Evolutionary conservation across 78 protist genomes (phyloP), one percentile per base, ranked within the genome.

Genomic region (Capsaspora owczarzaki): DNA sequence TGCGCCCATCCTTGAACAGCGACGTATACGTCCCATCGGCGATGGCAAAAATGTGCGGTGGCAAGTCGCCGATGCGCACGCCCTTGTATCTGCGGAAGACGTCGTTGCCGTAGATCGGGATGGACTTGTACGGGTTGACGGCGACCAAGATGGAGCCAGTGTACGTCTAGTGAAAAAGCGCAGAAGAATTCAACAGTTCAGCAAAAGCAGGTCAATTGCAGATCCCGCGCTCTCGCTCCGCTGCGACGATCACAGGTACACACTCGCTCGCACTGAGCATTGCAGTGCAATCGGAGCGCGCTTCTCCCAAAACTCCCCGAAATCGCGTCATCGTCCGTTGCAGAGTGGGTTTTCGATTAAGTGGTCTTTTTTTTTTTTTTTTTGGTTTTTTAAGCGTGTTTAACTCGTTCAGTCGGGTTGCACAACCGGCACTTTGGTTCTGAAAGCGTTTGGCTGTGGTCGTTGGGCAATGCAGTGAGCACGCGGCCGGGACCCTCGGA

Each of bases 1-100:
- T 85, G 82, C 31, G 27, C 56, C 0, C 61, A 77, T 20, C 80
- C 33, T 1, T 22, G 35, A 37, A 61, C 69, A 82, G 61, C 68
- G 61, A 22, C n/a, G 25, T 43, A 79, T 82, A 93, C 22, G 93
- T 90, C 33, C 49, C 38, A 41, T 76, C 86, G 12, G 95, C 90
- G 8, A 92, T 53, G 25, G 92, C 89, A 69, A 63, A 94, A 38
- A 92, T 61, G 74, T 94, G 97, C n/a, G 97, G 97, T n/a, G 72
- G 29, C 12, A 40, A 51, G n/a, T 78, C 16, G 44, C 51, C 79
- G 20, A 35, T 56, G 22, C 31, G n/a, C 66, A 37, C 31, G 70
- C 53, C 85, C 37, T 51, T 43, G 82, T 85, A 84, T 61, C 80
- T 80, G 51, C 51, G 51, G 12, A 46, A 46, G 25, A 20, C 31